Conservation (phyloP, 805 yeast species). For the Candida krabiensis region DNA sequence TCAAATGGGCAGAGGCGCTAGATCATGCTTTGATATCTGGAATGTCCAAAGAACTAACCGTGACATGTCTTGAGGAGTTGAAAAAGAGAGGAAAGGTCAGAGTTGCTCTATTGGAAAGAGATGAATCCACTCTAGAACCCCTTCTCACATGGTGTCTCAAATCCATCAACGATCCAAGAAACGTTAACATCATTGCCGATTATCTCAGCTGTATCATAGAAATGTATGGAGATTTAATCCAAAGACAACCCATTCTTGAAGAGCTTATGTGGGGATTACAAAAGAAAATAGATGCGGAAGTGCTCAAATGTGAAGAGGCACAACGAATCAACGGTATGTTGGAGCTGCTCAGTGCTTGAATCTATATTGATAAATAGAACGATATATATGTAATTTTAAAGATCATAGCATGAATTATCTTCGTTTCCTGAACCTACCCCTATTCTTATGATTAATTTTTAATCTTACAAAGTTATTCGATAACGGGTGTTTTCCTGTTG, state of each 20-base stretch:
- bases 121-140: conserved; percentile 80
- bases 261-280: conserved; percentile 64
- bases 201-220: conserved; percentile 68
- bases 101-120: conserved; percentile 77
- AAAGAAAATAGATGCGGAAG: conserved; percentile 64
- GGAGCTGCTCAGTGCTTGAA: conserved; percentile 66
- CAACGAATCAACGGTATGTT: conserved; percentile 92
- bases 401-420: conserved; percentile 4
- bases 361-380: background rate
- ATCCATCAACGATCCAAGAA: conserved; percentile 76
- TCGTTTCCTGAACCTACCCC: conserved; percentile 26
- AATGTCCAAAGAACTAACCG: conserved; percentile 72
- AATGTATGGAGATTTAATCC: conserved; percentile 73
- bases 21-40: conserved; percentile 84
- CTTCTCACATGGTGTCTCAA: conserved; percentile 79
- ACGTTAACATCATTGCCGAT: conserved; percentile 62
- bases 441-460: conserved; percentile 30
- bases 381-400: conserved; percentile 5
- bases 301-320: conserved; percentile 81
- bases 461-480: conserved; percentile 36
- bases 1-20: conserved; percentile 91
- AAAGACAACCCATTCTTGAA: conserved; percentile 72
- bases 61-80: conserved; percentile 83
- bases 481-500: conserved; percentile 27
- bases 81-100: conserved; percentile 86